Conservation (phyloP, 768 basidiomycete species). For the Boletus rubropictus region DNA sequence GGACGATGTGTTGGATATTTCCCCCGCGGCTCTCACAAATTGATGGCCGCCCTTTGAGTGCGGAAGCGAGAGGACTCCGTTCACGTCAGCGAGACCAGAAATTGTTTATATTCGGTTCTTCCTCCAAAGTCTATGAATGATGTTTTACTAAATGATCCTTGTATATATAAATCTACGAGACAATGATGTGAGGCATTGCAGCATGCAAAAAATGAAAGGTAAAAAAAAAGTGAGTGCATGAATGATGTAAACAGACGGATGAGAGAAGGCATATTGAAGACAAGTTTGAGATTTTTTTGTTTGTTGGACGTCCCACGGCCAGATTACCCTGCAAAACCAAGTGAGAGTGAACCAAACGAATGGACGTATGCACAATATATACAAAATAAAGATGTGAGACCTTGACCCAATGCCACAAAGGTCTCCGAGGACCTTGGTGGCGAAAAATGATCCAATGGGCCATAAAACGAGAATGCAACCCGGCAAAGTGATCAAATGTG, state of each 20-base stretch:
- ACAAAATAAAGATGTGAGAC: slow-evolving; percentile 17
- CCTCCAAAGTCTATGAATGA: slow-evolving; percentile 20
- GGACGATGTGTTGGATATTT: no score
- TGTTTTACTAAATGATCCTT: slow-evolving; percentile 19
- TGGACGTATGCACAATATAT: slow-evolving; percentile 13
- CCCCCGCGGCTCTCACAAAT: no score
- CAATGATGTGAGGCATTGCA: slow-evolving; percentile 6
- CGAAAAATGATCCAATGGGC: slow-evolving; percentile 1
- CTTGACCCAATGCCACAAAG: background rate
- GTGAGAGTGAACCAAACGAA: background rate
- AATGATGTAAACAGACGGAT: background rate
- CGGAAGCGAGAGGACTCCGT: no score
- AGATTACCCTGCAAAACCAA: background rate
- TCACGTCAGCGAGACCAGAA: background rate
- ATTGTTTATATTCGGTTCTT: slow-evolving; percentile 15
- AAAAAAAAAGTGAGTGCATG: background rate
- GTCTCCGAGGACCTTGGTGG: background rate
- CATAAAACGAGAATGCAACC: slow-evolving; percentile 11
- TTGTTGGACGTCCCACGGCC: no score
- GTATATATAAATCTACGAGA: slow-evolving; percentile 14
- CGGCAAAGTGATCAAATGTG: slow-evolving; percentile 16
- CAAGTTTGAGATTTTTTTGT: background rate
- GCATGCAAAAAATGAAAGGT: background rate
- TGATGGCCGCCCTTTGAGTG: no score
- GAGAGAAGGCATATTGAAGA: background rate